phyloP scores from a whole-genome alignment of 768 basidiomycete genomes.

The Melanogaster broomeanus region DNA sequence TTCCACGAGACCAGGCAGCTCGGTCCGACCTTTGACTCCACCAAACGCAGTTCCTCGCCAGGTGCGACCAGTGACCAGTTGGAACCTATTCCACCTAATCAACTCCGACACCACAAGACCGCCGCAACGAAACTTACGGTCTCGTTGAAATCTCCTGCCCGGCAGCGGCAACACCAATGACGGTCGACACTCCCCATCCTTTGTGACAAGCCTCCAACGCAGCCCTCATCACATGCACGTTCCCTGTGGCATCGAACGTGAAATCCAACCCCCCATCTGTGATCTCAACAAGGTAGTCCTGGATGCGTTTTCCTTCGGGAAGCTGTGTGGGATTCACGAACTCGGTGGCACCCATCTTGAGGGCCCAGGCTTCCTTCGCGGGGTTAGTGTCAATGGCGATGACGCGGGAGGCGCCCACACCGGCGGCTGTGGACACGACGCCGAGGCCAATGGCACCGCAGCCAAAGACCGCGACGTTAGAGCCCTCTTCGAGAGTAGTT shows the following conservation, averaged over 20 bases:
- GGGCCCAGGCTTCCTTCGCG: constrained; percentile 83
- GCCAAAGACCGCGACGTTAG: constrained; percentile 92
- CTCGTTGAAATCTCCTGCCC: constrained; percentile 93
- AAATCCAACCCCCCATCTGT: constrained; percentile 97
- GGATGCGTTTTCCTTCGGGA: constrained; percentile 79
- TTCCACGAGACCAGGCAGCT: constrained; percentile 91
- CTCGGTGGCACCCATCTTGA: constrained; percentile 92
- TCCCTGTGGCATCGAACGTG: constrained; percentile 97
- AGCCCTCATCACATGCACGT: constrained; percentile 90
- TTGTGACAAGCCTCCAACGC: constrained; percentile 99
- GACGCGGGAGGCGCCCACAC: constrained; percentile 82
- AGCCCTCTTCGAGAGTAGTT: constrained; percentile 55
- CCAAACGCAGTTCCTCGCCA: constrained; percentile 98
- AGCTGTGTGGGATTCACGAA: constrained; percentile 84
- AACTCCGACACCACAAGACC: constrained; percentile 1
- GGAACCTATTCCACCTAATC: constrained; percentile 42
- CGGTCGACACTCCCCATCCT: constrained; percentile 95
- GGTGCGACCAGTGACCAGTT: constrained; percentile 80
- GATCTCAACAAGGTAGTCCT: constrained; percentile 86
- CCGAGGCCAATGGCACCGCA: constrained; percentile 97
- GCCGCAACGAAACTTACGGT: constrained; percentile 53
- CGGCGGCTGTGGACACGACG: constrained; percentile 76
- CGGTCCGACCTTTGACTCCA: constrained; percentile 96
- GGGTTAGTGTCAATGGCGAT: constrained; percentile 93
- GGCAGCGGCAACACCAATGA: constrained; percentile 97